Base-by-base conservation (phyloP, 2,329 filamentous ascomycete species). In the Phoma sp. region DNA sequence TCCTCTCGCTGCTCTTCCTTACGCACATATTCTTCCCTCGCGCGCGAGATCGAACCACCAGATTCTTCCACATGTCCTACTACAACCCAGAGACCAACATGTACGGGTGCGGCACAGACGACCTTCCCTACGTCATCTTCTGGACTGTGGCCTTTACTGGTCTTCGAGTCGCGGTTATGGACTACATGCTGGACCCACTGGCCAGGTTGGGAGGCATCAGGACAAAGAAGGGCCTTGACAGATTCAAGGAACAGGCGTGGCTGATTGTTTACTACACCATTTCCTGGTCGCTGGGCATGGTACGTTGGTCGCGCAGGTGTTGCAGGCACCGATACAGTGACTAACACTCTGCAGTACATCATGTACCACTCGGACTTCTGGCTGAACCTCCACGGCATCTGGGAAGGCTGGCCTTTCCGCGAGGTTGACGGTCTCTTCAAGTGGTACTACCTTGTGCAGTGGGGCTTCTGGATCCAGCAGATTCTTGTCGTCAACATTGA, bases 191-290 rank as follows among this genome's bases (percentile, higher is more conserved):
- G 46, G 86, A 86, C 19, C 95, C 94, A 6, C 77, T 96, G 51
- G 93, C 90, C 38, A 87, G 85, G 61, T 78, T 81, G 43, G 83
- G 84, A 60, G 94, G 94, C 32, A 85, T 97, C 66, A 83, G 84
- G 65, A 90, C 88, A 71, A 82, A 81, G 72, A 97, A 96, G 79
- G 86, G 87, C 41, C 80, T 89, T 56, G 85, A 91, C 43, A 85
- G 95, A 55, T 96, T 98, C 77, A 92, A 92, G 59, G 95, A 99
- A 79, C 95, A 99, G 78, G 91, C 88, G 41, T 98, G 94, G 91
- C 82, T 96, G 71, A 79, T 96, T 52, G 76, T 95, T 39, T 98
- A 97, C 78, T 94, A 94, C 75, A 79, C 80, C 40, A 80, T 88
- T 51, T 94, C 93, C 73, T 98, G 92, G 90, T 82, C 86, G 12